Evolutionary conservation across 805 yeast species (phyloP), one percentile per base, ranked within the genome.

Genomic region (Myxozyma kluyveri): DNA sequence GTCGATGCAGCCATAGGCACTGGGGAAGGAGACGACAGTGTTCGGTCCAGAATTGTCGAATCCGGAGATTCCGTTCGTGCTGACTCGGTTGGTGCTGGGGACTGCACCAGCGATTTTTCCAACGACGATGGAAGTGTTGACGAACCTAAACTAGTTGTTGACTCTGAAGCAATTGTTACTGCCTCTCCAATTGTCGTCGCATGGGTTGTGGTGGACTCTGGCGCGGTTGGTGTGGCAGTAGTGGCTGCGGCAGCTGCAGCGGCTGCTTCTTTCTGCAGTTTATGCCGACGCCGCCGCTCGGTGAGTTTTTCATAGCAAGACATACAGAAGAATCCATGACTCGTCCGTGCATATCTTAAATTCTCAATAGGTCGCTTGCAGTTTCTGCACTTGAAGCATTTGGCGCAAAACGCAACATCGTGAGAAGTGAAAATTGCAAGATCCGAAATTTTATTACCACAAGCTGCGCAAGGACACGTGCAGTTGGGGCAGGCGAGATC

Each of bases 271-370:
- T 9, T 14, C 14, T 29, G 9, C 12, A 29, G 33, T 14, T 48
- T 43, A 14, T 83, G 80, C 57, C 79, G 76, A 61, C 81, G 82
- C 71, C 88, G 84, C 65, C 83, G 84, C 41, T 84, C 89, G 65
- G 90, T 70, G 54, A 91, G 71, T 60, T 82, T 79, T 64, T 88
- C 90, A 69, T 93, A 97, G 68, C 99, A 91, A 26, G 78, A 75
- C 88, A 90, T 88, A 69, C 99, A 91, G 65, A 88, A 90, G 41
- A 91, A 73, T 0, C 98, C 98, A 63, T 86, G 90, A 38, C 90
- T 83, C 0, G 97, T 91, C 65, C 96, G 78, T 14, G 97, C 97
- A 67, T 93, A 93, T 60, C 89, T 77, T 59, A 90, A 72, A 69
- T 91, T 96, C 64, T 86, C 95, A 56, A 91, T 91, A 52, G 84